Evolutionary conservation across 2,329 filamentous ascomycete genomes (phyloP).

Genomic region (Cladosporium sp.): DNA sequence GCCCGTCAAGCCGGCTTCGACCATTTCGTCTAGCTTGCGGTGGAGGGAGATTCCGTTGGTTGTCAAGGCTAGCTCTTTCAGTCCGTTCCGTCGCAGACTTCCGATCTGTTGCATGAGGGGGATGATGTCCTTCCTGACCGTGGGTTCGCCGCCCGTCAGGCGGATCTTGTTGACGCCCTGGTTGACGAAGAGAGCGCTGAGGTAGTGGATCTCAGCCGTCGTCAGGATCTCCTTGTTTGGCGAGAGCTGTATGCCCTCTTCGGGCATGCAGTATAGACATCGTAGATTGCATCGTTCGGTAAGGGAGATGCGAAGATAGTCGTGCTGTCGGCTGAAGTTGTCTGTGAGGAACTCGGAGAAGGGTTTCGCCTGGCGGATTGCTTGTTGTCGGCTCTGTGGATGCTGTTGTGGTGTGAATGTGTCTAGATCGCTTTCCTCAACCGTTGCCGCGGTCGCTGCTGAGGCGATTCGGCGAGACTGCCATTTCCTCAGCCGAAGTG

Average conservation of each 20-base stretch:
- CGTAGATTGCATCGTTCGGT: slow-evolving; percentile 95
- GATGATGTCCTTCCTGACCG: slow-evolving; percentile 84
- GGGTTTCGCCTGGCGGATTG: slow-evolving; percentile 56
- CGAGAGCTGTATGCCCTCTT: slow-evolving; percentile 84
- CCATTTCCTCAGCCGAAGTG: slow-evolving; percentile 18
- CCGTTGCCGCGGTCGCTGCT: slow-evolving; percentile 17
- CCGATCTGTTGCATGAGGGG: slow-evolving; percentile 89
- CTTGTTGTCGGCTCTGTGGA: slow-evolving; percentile 18
- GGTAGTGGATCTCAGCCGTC: slow-evolving; percentile 88
- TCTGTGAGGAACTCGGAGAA: slow-evolving; percentile 96
- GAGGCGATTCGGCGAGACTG: slow-evolving; percentile 19
- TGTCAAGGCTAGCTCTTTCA: slow-evolving; percentile 85
- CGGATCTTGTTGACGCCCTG: slow-evolving; percentile 96
- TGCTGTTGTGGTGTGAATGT: slow-evolving; percentile 4
- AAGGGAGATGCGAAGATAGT: slow-evolving; percentile 93
- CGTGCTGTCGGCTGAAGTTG: slow-evolving; percentile 81
- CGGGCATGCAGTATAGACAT: slow-evolving; percentile 98
- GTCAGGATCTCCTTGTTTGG: slow-evolving; percentile 77
- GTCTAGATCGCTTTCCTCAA: slow-evolving; percentile 17
- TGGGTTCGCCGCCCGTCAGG: slow-evolving; percentile 91
- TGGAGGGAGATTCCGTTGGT: slow-evolving; percentile 91
- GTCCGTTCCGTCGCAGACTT: slow-evolving; percentile 65
- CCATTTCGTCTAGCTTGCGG: slow-evolving; percentile 88
- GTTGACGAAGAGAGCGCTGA: slow-evolving; percentile 88
- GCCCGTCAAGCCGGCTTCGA: slow-evolving; percentile 85